Percentiles rank a stretch among this genome's conserved stretches.
These are phyloP conservation scores for Pogostemon cablin DNA, from an alignment of 257 asterid species.

Conservation along the genomic window DNA sequence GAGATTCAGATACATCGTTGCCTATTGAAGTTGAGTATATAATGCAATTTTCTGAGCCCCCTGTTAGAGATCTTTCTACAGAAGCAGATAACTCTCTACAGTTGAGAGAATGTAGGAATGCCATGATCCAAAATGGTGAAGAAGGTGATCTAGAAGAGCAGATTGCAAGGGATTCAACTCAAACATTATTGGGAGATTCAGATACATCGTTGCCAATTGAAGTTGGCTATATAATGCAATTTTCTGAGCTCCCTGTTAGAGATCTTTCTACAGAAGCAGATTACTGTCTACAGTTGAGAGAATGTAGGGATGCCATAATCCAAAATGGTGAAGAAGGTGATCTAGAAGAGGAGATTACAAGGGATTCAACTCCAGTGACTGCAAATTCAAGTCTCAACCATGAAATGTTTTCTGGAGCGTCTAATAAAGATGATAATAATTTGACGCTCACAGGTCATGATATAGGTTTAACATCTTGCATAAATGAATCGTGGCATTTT, in stretches of 20 bases:
- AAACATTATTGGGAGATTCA: neutral
- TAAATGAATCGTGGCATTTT: constrained; percentile 30
- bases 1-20: constrained; percentile 10
- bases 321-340: constrained; percentile 34
- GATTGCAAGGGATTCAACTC: too few species aligned
- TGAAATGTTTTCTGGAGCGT: constrained; percentile 25
- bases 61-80: constrained; percentile 24
- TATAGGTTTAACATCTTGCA: constrained; percentile 31
- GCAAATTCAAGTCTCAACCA: constrained; percentile 23
- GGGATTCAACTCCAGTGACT: constrained; percentile 19
- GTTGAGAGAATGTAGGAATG: constrained; percentile 26
- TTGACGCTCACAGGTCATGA: constrained; percentile 18
- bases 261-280: constrained; percentile 34
- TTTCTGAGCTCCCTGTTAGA: constrained; percentile 11
- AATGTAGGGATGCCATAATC: constrained; percentile 22
- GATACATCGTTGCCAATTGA: constrained; percentile 19
- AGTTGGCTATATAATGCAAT: constrained; percentile 12
- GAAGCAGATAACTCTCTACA: constrained; percentile 32
- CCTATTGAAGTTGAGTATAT: constrained; percentile 20
- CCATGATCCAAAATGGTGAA: constrained; percentile 25
- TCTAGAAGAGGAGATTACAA: neutral
- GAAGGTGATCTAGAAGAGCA: neutral
- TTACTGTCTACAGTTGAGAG: constrained; percentile 27
- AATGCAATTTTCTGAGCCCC: constrained; percentile 19
- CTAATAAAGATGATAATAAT: constrained; percentile 31